Evolutionary conservation across 306 rosid species (phyloP).

Genomic region (Begonia peltatifolia): DNA sequence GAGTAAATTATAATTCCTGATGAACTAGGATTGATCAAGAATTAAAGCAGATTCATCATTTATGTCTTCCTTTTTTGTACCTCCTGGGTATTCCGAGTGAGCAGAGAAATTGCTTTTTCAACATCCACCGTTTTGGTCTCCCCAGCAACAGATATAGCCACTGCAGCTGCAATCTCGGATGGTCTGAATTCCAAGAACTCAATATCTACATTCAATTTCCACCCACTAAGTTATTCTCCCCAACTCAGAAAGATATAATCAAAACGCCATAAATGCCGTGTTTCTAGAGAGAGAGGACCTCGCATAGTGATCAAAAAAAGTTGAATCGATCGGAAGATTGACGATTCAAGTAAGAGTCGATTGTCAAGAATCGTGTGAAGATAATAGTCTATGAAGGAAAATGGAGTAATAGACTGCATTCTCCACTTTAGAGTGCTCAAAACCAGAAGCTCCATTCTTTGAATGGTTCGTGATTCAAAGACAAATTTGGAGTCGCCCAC

Average conservation of each 20-base stretch:
- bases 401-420: conserved; percentile 85
- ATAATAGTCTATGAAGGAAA: conserved; percentile 67
- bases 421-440: conserved; percentile 84
- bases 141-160: conserved; percentile 48
- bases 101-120: conserved; percentile 36
- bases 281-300: conserved; percentile 27
- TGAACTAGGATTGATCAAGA: conserved; percentile 13
- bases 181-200: conserved; percentile 92
- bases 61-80: conserved; percentile 20
- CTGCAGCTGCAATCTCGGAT: conserved; percentile 90
- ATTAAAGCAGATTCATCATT: conserved; percentile 10
- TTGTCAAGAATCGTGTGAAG: conserved; percentile 51
- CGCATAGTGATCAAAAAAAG: conserved; percentile 35
- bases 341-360: conserved; percentile 24
- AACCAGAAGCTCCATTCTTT: conserved; percentile 89
- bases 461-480: conserved; percentile 80
- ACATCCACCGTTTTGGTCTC: conserved; percentile 44
- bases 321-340: conserved; percentile 34
- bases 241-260: conserved; percentile 8
- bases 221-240: conserved; percentile 24
- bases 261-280: conserved; percentile 3
- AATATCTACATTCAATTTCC: conserved; percentile 63
- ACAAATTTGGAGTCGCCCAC: conserved; percentile 63
- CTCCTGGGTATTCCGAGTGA: conserved; percentile 52
- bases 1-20: background rate